Conservation (phyloP, 2,329 filamentous ascomycete genomes). For the Aschersonia sp. region DNA sequence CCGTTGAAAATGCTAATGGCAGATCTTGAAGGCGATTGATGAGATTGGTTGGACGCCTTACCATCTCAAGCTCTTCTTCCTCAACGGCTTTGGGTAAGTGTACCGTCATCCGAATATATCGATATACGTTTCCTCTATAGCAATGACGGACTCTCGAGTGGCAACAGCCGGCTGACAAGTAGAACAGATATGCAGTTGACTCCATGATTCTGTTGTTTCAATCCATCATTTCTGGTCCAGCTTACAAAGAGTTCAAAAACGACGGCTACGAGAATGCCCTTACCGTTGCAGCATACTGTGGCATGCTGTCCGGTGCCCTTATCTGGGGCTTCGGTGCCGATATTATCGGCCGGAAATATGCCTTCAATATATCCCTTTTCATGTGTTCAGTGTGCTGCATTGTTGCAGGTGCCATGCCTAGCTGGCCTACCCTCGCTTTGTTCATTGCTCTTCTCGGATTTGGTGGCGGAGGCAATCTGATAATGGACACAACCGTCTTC, state of each 20-base stretch:
- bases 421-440: constrained; percentile 47
- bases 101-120: neutral
- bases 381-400: constrained; percentile 43
- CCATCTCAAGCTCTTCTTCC: constrained; percentile 44
- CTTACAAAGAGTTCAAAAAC: constrained; percentile 43
- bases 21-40: constrained; percentile 28
- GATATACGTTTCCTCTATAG: neutral
- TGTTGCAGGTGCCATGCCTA: constrained; percentile 51
- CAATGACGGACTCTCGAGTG: no score
- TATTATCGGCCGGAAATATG: constrained; percentile 50
- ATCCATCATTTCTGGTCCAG: constrained; percentile 43
- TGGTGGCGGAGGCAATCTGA: constrained; percentile 37
- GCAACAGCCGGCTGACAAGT: neutral
- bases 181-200: constrained; percentile 27
- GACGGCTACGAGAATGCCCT: constrained; percentile 39
- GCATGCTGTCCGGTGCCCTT: constrained; percentile 39
- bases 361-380: constrained; percentile 54
- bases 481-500: constrained; percentile 36
- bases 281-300: constrained; percentile 46
- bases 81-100: constrained; percentile 42
- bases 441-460: constrained; percentile 51
- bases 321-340: constrained; percentile 58
- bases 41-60: constrained; percentile 46
- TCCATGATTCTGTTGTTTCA: constrained; percentile 39
- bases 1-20: neutral